phyloP scores from a whole-genome alignment of 495 filamentous ascomycete species.

The Evernia prunastri region DNA sequence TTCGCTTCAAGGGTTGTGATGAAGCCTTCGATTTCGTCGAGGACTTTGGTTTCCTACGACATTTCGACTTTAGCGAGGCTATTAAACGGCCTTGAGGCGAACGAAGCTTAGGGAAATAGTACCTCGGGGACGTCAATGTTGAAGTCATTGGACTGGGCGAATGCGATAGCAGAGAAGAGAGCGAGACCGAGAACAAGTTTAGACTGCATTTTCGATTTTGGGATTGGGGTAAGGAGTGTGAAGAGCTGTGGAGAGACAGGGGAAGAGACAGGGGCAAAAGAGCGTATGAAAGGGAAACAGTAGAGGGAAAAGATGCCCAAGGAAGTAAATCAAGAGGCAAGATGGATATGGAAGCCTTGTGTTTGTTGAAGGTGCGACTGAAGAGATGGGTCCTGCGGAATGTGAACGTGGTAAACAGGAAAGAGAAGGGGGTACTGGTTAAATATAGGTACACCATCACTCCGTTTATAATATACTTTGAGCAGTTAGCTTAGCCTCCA shows the following conservation, averaged over 20 bases:
- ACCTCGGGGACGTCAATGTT: conserved; percentile 12
- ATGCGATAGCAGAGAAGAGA: not conserved
- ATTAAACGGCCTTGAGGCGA: not conserved
- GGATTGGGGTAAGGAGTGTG: not conserved
- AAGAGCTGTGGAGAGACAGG: not conserved
- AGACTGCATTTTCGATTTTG: conserved; percentile 6
- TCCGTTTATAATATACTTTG: too few relatives aligned
- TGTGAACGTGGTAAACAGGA: conserved; percentile 1
- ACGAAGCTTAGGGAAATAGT: not conserved
- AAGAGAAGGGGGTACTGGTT: too few relatives aligned
- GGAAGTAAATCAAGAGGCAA: not conserved
- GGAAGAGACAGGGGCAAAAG: not conserved
- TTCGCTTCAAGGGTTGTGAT: conserved; percentile 8
- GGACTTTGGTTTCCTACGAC: conserved; percentile 9
- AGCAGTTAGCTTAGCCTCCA: too few relatives aligned
- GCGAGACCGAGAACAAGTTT: conserved; percentile 1
- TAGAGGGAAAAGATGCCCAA: not conserved
- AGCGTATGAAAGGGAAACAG: not conserved
- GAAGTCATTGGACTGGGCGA: conserved; percentile 10
- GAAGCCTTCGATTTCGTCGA: conserved; percentile 1
- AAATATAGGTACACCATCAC: too few relatives aligned
- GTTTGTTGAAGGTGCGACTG: not conserved
- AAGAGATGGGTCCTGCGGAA: not conserved
- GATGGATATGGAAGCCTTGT: not conserved
- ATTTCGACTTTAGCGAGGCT: not conserved